Conservation (phyloP, 1,284 basidiomycete genomes). For the Rhodofomes roseus region DNA sequence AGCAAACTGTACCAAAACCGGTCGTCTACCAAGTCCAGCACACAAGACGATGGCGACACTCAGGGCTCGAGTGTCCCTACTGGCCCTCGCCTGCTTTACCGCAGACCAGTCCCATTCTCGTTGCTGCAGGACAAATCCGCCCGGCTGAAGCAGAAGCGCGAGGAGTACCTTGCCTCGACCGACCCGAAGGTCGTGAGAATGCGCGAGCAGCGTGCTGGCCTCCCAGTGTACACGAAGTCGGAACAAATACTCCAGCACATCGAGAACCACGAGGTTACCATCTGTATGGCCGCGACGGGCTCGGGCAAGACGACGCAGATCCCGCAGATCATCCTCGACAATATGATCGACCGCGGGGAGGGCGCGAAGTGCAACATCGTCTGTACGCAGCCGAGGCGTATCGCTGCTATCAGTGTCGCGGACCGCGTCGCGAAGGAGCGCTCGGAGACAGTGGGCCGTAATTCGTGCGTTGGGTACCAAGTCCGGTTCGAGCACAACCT, state of each 20-base stretch:
- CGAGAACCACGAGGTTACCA: conserved; percentile 80
- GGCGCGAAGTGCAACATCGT: conserved; percentile 90
- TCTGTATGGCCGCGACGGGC: conserved; percentile 93
- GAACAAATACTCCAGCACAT: conserved; percentile 71
- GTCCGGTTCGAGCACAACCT: conserved; percentile 87
- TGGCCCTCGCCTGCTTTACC: conserved; percentile 13
- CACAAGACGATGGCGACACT: conserved; percentile 16
- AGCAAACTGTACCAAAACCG: conserved; percentile 48
- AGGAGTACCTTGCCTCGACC: conserved; percentile 50
- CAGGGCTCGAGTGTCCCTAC: conserved; percentile 4
- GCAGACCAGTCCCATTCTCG: conserved; percentile 27
- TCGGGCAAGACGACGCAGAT: conserved; percentile 97
- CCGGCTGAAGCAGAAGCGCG: conserved; percentile 49
- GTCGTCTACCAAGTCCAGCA: conserved; percentile 30
- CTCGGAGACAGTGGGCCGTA: conserved; percentile 68
- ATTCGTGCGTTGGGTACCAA: conserved; percentile 82
- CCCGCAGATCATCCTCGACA: conserved; percentile 89
- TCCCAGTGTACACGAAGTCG: conserved; percentile 75
- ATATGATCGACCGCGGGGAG: conserved; percentile 73
- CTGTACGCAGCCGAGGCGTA: conserved; percentile 90
- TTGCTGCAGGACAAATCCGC: conserved; percentile 54
- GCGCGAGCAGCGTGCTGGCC: conserved; percentile 58
- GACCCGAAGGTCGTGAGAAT: conserved; percentile 66
- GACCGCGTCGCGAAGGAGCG: conserved; percentile 91
- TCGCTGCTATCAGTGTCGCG: conserved; percentile 93